Percentiles rank a stretch among this genome's conserved stretches.
phyloP scores from a whole-genome alignment of 1,284 basidiomycete species.

The Kalmanozyma brasiliensis region DNA sequence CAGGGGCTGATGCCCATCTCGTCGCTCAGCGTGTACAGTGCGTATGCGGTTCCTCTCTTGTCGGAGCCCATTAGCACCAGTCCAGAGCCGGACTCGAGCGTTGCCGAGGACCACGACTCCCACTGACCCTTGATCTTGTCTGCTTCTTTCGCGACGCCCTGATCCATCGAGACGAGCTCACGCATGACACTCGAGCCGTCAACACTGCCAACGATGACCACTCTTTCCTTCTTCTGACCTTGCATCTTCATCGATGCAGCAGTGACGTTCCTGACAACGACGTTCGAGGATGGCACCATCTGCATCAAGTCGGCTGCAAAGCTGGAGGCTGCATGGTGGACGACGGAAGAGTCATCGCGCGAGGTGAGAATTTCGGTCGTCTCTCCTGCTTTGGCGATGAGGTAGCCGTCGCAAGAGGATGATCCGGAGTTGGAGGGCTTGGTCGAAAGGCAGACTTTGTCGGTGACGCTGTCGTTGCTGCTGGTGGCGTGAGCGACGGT shows the following conservation, averaged over 20 bases:
- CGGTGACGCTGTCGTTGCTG: not conserved
- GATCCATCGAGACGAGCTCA: conserved; percentile 11
- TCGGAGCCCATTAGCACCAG: conserved; percentile 27
- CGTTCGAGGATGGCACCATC: conserved; percentile 18
- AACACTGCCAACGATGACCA: conserved; percentile 17
- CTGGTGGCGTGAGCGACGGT: conserved; percentile 2
- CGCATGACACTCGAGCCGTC: conserved; percentile 12
- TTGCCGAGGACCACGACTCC: conserved; percentile 20
- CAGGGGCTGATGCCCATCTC: conserved; percentile 32
- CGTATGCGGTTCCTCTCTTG: conserved; percentile 24
- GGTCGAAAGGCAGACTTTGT: conserved; percentile 14
- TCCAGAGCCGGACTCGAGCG: not conserved
- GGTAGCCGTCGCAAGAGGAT: conserved; percentile 8
- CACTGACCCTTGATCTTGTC: conserved; percentile 12
- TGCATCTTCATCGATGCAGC: conserved; percentile 17
- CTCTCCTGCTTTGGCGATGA: conserved; percentile 26
- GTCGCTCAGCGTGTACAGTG: conserved; percentile 30
- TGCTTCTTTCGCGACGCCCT: conserved; percentile 2
- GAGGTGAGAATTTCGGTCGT: conserved; percentile 40
- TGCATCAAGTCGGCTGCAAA: conserved; percentile 27
- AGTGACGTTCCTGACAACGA: conserved; percentile 31
- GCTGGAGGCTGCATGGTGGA: conserved; percentile 25
- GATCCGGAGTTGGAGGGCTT: not conserved
- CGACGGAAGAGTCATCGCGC: conserved; percentile 25
- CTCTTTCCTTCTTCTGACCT: conserved; percentile 4